Evolutionary conservation across 2,329 filamentous ascomycete genomes (phyloP), one percentile per base, ranked within the genome.

Genomic region (Coniochaeta sp.): DNA sequence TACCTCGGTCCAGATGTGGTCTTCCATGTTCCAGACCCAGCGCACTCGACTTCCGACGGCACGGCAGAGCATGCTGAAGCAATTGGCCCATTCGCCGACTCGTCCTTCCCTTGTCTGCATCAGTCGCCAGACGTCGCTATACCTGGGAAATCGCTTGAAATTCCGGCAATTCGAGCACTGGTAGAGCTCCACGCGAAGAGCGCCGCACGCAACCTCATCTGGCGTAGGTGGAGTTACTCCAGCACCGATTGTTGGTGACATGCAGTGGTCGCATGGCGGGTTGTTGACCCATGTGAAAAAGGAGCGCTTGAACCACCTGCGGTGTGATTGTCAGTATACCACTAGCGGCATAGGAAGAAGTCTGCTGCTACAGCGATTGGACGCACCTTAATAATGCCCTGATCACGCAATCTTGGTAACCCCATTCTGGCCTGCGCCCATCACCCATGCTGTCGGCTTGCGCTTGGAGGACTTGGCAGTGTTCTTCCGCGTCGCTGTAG

Each of bases 251-350:
- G 93, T 97, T 43, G 91, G 91, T 57, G 89, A 90, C 66, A 88
- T 79, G 74, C 95, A 99, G 60, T 85, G 80, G 11, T 89, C 83
- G 74, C 95, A 98, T 19, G 89, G 83, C 0, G 95, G 95, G 74
- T 97, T 97, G 78, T 97, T 96, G 68, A 98, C 91, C 88, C 93
- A 99, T 62, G 89, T 87, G 76, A 98, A 98, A 77, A 98, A 98
- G 8, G 89, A 89, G 65, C 89, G 84, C 78, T 95, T 96, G 79
- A 97, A 99, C 95, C 95, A 98, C 75, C 90, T 91, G 61, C 22
- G 22, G 58, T 19, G 50, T 26, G 55, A 61, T 61, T 67, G 54
- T 56, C 31, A 56, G 54, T 6, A 55, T 55, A 22, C 22, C 24
- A 24, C 47, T n/a, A 31, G 7, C 6, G 24, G 17, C 54, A 44